Base-by-base conservation (phyloP, 805 yeast genomes). In the Metschnikowia koreensis region DNA sequence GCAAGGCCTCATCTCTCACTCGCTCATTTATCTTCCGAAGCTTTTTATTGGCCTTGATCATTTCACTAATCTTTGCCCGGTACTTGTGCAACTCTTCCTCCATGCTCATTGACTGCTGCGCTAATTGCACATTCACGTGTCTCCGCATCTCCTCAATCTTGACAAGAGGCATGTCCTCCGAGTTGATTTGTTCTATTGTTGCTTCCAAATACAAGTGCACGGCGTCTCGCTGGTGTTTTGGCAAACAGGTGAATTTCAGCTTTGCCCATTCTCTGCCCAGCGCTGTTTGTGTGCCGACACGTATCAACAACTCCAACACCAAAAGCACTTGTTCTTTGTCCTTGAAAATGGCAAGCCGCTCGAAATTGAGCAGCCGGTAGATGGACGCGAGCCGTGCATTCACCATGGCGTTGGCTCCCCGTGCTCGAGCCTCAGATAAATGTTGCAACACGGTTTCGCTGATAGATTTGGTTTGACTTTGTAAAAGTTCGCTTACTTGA, bases 141-240 rank as follows among this genome's bases (percentile, higher is more conserved):
- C 56, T 46, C 34, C 47, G 38, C 54, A 53, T 50, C 26, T 53
- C 56, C 41, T 53, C 54, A 16, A 53, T 53, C 31, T 50, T 48
- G 40, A 50, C 53, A 26, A 53, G 52, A 3, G 52, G 56, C 28
- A 38, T 44, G 34, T 53, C 56, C 15, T 53, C 56, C 12, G 42
- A 15, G 38, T 50, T 46, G 29, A 27, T 27, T 33, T 44, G 52
- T 41, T 50, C 48, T 11, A 50, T 50, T 10, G 50, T 50, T 36
- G 48, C 54, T 17, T 53, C 56, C 51, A 53, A 47, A 43, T 50
- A 50, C 42, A 50, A 39, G 16, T 40, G 49, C n/a, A 50, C 50
- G 17, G 52, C 56, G 17, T 53, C 56, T n/a, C 48, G 41, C 27
- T 48, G 50, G 46, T 53, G 52, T 15, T 36, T 48, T 34, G 52